Percentiles rank a stretch among this genome's conserved stretches.
Evolutionary conservation across 2,329 filamentous ascomycete species (phyloP).

Genomic region (Pseudogymnoascus sp.): DNA sequence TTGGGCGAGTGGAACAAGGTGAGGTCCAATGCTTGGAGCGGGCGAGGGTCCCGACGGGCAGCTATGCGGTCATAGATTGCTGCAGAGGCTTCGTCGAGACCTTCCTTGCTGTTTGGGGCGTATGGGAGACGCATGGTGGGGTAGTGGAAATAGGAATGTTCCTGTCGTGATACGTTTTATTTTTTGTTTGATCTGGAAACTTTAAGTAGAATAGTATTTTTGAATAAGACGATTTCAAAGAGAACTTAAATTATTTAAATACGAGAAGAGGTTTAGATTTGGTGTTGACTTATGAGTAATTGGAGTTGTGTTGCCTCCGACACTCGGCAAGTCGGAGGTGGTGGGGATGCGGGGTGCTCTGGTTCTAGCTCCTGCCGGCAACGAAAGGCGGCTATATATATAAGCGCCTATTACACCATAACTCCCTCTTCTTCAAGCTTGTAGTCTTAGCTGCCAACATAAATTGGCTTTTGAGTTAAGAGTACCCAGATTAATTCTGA

Average conservation of each 20-base stretch:
- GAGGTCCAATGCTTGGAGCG: conserved; percentile 68
- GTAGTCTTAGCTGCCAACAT: not conserved
- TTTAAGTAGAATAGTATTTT: not conserved
- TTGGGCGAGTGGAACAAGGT: conserved; percentile 67
- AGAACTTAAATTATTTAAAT: not conserved
- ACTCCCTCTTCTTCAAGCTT: not conserved
- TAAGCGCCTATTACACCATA: not conserved
- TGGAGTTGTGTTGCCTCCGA: not conserved
- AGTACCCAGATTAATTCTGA: not conserved
- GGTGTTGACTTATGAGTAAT: not conserved
- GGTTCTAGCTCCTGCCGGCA: not conserved
- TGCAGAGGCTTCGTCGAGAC: conserved; percentile 39
- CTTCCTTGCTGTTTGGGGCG: conserved; percentile 40
- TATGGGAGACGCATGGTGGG: conserved; percentile 60
- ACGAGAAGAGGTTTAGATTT: not conserved
- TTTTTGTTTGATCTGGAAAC: not conserved
- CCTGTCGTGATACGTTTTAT: not conserved
- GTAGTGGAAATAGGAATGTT: not conserved
- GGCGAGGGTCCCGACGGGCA: conserved; percentile 59
- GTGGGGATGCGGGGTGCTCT: conserved; percentile 1
- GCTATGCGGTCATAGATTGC: conserved; percentile 57
- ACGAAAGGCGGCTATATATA: conserved; percentile 8
- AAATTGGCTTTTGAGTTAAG: not conserved
- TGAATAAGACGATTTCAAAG: not conserved
- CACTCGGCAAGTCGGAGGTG: not conserved